Base-by-base conservation (phyloP, 2,329 filamentous ascomycete genomes). In the Botrytis tulipae region DNA sequence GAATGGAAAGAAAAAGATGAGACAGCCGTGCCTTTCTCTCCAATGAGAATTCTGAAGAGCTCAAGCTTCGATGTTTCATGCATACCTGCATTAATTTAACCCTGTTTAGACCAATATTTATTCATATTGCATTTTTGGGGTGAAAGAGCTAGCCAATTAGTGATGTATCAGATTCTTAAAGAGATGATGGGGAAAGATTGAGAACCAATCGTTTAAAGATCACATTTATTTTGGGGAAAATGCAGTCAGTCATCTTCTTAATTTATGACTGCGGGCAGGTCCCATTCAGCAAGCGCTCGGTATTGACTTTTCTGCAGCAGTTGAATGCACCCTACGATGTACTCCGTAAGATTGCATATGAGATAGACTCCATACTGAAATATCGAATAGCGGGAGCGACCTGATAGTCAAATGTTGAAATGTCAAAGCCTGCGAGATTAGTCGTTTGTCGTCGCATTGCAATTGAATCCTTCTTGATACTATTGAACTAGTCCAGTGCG, bases 11-110 rank as follows among this genome's bases (percentile, higher is more conserved):
- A 29, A 32, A 32, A 69, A 57, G 25, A 44, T 71, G 69, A 71
- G 69, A 71, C 69, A 71, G 59, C 59, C 69, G 44, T 46, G 22
- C 59, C 16, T 25, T 42, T 48, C n/a, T 71, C 44, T 37, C 57
- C 69, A 62, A 54, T 63, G 20, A 65, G 59, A 32, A 32, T 25
- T 40, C n/a, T 57, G 48, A 69, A 68, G 37, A 69, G 66, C 66
- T 69, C 25, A 69, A 69, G 66, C 66, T 69, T 51, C 60, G 44
- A 54, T 66, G 69, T 71, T 71, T 71, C 69, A 66, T 65, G 42
- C 59, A 69, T 57, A 69, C 66, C 66, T 69, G 48, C 66, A 69
- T 69, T 69, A 32, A 69, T 57, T 42, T 22, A 57, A 57, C 66
- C 66, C 35, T 69, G 66, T 25, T 42, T 69, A 69, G 48, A 59